A percentile compares a stretch with the other conserved stretches of the same genome.
phyloP scores from a whole-genome alignment of 1,284 basidiomycete genomes.

The Ganoderma multipileum region DNA sequence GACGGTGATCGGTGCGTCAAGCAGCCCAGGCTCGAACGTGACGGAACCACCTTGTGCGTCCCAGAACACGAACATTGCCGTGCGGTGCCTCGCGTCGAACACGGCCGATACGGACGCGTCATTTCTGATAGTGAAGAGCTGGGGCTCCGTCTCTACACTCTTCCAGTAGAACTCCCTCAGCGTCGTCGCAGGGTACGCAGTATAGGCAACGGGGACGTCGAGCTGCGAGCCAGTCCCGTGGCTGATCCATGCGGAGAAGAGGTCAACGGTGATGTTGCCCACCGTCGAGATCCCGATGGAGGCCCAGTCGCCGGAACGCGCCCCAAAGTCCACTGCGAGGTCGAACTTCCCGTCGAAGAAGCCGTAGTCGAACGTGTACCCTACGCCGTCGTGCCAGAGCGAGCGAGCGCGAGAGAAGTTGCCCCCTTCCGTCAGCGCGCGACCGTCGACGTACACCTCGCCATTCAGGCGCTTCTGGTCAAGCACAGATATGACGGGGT shows the following conservation, averaged over 20 bases:
- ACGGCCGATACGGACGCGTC: slow-evolving; percentile 44
- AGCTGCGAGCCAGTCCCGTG: slow-evolving; percentile 44
- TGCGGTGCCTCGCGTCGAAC: slow-evolving; percentile 38
- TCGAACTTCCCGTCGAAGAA: slow-evolving; percentile 34
- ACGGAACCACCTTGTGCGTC: slow-evolving; percentile 37
- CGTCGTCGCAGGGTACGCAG: slow-evolving; percentile 58
- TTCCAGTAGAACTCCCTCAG: slow-evolving; percentile 42
- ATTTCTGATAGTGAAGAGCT: slow-evolving; percentile 47
- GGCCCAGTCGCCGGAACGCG: slow-evolving; percentile 65
- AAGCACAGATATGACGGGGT: slow-evolving; percentile 67
- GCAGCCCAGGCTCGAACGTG: slow-evolving; percentile 26
- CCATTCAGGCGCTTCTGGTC: slow-evolving; percentile 63
- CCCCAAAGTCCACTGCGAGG: slow-evolving; percentile 53
- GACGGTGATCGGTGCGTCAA: slow-evolving; percentile 46
- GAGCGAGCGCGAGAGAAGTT: slow-evolving; percentile 46
- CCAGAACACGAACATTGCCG: slow-evolving; percentile 46
- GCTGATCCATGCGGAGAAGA: slow-evolving; percentile 68
- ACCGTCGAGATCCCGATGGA: slow-evolving; percentile 64
- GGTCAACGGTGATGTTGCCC: slow-evolving; percentile 57
- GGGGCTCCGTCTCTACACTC: slow-evolving; percentile 17
- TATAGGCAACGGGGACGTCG: slow-evolving; percentile 53
- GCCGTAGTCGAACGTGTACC: slow-evolving; percentile 51
- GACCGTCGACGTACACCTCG: slow-evolving; percentile 52
- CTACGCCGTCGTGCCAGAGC: slow-evolving; percentile 65
- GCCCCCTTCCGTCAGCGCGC: slow-evolving; percentile 25